Base-by-base conservation (phyloP, 768 basidiomycete species). In the Auriscalpium vulgare region DNA sequence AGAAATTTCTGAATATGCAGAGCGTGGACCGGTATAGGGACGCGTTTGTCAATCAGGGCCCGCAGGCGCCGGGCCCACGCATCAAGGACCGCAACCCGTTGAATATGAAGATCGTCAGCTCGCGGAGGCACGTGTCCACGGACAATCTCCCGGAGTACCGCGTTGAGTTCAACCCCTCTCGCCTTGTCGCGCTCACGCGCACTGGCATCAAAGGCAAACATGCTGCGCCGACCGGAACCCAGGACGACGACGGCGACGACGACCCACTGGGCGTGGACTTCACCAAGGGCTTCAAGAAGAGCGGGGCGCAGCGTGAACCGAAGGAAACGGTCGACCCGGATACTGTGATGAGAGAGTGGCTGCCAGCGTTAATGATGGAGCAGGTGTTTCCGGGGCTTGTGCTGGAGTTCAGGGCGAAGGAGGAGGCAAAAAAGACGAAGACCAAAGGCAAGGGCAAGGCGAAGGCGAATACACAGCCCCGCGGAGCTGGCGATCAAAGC, bases 301-400 rank as follows among this genome's bases (percentile, higher is more conserved):
- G 35, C n/a, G 16, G 35, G 10, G 17, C 50, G 8, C 50, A 51
- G 19, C 59, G 45, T 37, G 67, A 65, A 53, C 35, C 50, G 17
- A 60, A 62, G 60, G 5, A 72, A 71, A 70, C 69, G 53, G 70
- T 75, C 6, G 76, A 81, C 59, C 83, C 84, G 0, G 69, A 72
- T 29, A 76, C 72, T 45, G 77, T 78, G 52, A 67, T 84, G 53
- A 75, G 85, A 10, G 65, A 91, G 11, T 95, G 91, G 91, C 77
- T 92, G 68, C 88, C 91, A 1, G 89, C 87, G 34, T 83, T 77
- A 51, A 85, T 95, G 76, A 78, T 93, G 10, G 70, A 73, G n/a
- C 70, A 83, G 38, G 89, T 81, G 4, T 86, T 83, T 57, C 87
- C 89, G 10, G 68, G 69, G 3, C 65, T 93, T 21, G 83, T 85